These are phyloP conservation scores for Lablab purpureus DNA, from an alignment of 306 rosid genomes.

Conservation along the genomic window DNA sequence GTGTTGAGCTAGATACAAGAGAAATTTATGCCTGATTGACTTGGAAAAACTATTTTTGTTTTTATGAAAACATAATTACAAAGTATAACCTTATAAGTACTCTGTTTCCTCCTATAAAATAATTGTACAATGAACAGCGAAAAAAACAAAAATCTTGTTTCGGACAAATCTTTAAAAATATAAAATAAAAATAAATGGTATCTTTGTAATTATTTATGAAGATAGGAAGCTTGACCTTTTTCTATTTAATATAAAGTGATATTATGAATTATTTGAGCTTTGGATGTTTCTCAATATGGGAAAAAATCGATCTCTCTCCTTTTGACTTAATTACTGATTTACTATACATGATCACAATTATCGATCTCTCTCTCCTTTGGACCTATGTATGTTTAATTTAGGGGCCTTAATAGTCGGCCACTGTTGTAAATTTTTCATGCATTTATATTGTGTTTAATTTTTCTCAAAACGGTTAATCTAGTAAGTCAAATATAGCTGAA, in stretches of 20 bases:
- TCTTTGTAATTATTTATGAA: neutral
- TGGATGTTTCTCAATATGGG: slow-evolving; percentile 5
- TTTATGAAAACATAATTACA: neutral
- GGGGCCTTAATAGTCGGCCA: neutral
- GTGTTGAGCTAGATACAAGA: slow-evolving; percentile 5
- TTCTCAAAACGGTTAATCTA: slow-evolving; percentile 16
- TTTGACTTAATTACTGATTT: neutral
- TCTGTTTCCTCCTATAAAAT: neutral
- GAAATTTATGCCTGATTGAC: neutral
- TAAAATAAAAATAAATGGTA: neutral
- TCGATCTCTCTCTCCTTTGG: slow-evolving; percentile 3
- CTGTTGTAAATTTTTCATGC: neutral
- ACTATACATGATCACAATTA: slow-evolving; percentile 2
- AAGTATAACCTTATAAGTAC: neutral
- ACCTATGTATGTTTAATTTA: slow-evolving; percentile 9
- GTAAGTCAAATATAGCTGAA: slow-evolving; percentile 36
- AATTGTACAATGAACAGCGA: neutral
- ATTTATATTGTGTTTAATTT: slow-evolving; percentile 28
- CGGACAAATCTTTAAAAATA: neutral
- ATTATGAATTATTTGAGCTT: slow-evolving; percentile 10
- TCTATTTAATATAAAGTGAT: neutral
- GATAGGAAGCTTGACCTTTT: neutral
- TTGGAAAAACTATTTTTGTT: slow-evolving; percentile 1
- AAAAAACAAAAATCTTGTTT: neutral
- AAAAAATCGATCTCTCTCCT: neutral